Evolutionary conservation across 805 yeast species (phyloP), one percentile per base, ranked within the genome.

Genomic region (Barnettozyma californica): DNA sequence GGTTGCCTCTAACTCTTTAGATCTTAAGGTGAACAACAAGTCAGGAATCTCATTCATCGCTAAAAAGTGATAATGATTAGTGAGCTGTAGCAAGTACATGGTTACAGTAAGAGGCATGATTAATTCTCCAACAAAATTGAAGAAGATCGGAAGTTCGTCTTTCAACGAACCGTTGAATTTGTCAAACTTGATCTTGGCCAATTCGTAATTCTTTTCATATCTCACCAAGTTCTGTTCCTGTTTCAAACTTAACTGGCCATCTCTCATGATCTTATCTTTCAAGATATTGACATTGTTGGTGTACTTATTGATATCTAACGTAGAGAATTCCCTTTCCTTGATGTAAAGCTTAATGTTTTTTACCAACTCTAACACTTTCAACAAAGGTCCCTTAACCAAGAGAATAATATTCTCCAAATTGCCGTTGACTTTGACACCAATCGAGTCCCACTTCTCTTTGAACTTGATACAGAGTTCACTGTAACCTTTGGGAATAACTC

Each of bases 131-230:
- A 72, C 60, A 10, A 73, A 58, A 7, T 61, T 48, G 47, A 73
- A 66, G 43, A 77, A 73, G 3, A 51, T 43, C 0, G 84, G 83
- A 1, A 81, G 55, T 38, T 79, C 84, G 27, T 48, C 49, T 48
- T 76, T 76, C 51, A 80, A 63, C 3, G 53, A 44, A 5, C 56
- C 51, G 56, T 78, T 76, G 33, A 69, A 51, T 10, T 50, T 43
- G 2, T 71, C 70, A 54, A 71, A 77, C 43, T 57, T 71, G 58
- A 49, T 65, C 48, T 53, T 67, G 52, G 55, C 64, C 46, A 57
- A 59, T 50, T 59, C 67, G 26, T 62, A 40, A 45, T 60, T 61
- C 50, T 61, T 62, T 44, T 64, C 62, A 21, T 62, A 60, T 38
- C 65, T 66, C 33, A 65, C 57, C 44, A 65, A 53, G 34, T 63